Base-by-base conservation (phyloP, 306 rosid species). In the Cucumis cinereus region DNA sequence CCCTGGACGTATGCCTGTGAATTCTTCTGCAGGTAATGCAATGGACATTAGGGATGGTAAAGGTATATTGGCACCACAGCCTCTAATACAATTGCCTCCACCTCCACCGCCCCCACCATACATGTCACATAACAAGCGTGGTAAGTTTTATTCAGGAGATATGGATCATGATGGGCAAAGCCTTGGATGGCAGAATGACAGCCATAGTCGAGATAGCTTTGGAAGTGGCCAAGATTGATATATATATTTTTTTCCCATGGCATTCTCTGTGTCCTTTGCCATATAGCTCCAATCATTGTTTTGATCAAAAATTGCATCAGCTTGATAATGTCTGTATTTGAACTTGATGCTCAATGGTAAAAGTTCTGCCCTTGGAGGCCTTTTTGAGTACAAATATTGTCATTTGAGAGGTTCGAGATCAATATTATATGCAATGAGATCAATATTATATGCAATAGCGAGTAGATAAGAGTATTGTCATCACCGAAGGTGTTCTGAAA, bases 41-140 rank as follows among this genome's bases (percentile, higher is more conserved):
- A 73, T 85, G 87, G 97, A 90, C 87, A 85, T 90, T 7, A 85
- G 96, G 83, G 98, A 95, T 77, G 87, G 83, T 80, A 89, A 89
- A 79, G 93, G 98, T 56, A 72, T 87, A 60, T 79, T 89, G 80
- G 90, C 92, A 72, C 83, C 90, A 56, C 93, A 87, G 78, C 88
- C 88, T 12, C 75, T 33, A 16, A 10, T 81, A 85, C 20, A 79
- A 47, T 87, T 83, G 63, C 87, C 90, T 23, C 90, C 82, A 56
- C 86, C 90, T 19, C 88, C 87, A 1, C 94, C 93, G 11, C 94
- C 92, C 3, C 95, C 91, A 15, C 88, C 71, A 13, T 90, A 86
- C 78, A 56, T 82, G 80, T 84, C 85, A 9, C 91, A 87, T 77
- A 78, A 67, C 81, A 85, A 88, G 54, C 89, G 86, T 13, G 80